Conservation (phyloP, 129 eudicot genomes). For the Lactuca saligna region DNA sequence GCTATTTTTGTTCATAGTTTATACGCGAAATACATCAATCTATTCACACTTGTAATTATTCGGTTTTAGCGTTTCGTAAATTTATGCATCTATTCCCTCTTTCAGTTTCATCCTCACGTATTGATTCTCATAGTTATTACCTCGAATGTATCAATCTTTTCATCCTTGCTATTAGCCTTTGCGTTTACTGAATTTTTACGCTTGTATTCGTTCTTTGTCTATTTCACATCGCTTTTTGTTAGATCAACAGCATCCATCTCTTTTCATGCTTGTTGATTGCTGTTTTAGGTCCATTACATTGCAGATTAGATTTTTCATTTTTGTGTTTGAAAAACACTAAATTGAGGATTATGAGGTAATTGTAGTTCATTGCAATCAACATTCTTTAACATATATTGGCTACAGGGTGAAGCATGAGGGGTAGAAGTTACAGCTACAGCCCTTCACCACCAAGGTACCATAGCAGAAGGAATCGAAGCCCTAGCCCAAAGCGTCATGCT, state of each 20-base stretch:
- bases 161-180: neutral
- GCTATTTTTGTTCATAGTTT: neutral
- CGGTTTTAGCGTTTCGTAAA: neutral
- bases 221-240: too few species aligned
- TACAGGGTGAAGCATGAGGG: constrained; percentile 52
- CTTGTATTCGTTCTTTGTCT: too few species aligned
- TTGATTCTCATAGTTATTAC: neutral
- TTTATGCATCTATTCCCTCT: neutral
- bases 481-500: constrained; percentile 56
- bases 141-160: neutral
- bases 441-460: constrained; percentile 67
- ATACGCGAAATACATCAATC: neutral
- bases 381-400: neutral
- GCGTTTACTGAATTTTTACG: neutral
- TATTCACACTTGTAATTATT: neutral
- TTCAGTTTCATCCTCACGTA: neutral
- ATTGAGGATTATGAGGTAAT: too few species aligned
- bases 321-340: too few species aligned
- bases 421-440: constrained; percentile 73
- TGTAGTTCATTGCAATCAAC: too few species aligned
- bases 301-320: too few species aligned
- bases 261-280: too few species aligned
- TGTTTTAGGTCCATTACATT: too few species aligned
- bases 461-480: constrained; percentile 60
- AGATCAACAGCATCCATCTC: too few species aligned